Conservation (phyloP, 305 asterid species). For the Fraxinus sp. region DNA sequence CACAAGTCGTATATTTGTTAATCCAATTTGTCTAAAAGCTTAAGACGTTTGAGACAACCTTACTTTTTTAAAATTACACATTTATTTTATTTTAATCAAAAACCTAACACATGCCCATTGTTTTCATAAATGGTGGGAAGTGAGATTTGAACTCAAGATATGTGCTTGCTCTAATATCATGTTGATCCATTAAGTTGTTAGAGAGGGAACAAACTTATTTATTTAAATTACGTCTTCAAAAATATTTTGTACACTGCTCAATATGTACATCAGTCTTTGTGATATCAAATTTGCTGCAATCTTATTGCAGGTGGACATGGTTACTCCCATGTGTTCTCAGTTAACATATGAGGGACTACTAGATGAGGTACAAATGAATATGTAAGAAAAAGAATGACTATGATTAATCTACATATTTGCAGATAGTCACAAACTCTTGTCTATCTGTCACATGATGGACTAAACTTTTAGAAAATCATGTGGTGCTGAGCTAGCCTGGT, state of each 20-base stretch:
- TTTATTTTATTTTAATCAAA: not conserved
- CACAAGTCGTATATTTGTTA: not conserved
- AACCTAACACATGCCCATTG: not conserved
- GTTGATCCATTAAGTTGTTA: not conserved
- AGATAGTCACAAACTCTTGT: not conserved
- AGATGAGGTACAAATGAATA: slow-evolving; percentile 69
- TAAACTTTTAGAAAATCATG: not conserved
- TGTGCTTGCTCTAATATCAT: not conserved
- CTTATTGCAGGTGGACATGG: slow-evolving; percentile 89
- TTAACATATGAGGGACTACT: slow-evolving; percentile 87
- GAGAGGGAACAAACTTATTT: not conserved
- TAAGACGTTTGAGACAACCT: not conserved
- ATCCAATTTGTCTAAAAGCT: not conserved
- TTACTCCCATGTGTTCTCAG: slow-evolving; percentile 95
- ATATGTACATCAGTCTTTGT: slow-evolving; percentile 6
- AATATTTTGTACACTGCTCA: not conserved
- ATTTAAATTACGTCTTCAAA: not conserved
- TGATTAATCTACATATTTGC: not conserved
- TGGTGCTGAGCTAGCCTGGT: slow-evolving; percentile 4
- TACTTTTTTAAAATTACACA: not conserved
- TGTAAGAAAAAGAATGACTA: not conserved
- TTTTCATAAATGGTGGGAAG: not conserved
- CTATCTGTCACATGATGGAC: not conserved
- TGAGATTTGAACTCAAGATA: not conserved
- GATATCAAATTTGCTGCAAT: slow-evolving; percentile 25